Evolutionary conservation across 225 moss, liverwort and hornwort species (phyloP).

Genomic region (Rhytidiadelphus loreus): DNA sequence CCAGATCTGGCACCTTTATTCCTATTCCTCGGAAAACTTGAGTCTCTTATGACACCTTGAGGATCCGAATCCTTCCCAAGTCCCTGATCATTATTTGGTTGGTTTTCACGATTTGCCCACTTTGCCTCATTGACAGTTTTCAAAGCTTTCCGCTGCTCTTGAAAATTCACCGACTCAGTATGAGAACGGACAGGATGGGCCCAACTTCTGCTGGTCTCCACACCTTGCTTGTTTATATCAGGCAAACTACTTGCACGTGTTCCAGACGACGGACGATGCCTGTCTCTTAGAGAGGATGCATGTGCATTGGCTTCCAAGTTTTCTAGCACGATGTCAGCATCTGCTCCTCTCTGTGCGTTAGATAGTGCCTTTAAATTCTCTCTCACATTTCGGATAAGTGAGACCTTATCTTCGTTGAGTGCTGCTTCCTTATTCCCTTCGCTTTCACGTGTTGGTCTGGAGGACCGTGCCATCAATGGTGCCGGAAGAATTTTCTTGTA

Average conservation of each 20-base stretch:
- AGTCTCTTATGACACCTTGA: not conserved
- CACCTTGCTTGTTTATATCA: not conserved
- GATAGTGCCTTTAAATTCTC: slow-evolving; percentile 8
- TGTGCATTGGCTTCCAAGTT: slow-evolving; percentile 8
- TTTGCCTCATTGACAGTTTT: not conserved
- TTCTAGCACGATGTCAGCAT: not conserved
- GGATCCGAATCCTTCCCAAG: not conserved
- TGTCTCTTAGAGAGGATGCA: slow-evolving; percentile 4
- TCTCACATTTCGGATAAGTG: not conserved
- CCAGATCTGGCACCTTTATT: not conserved
- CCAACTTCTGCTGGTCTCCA: slow-evolving; percentile 21
- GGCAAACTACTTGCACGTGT: not conserved
- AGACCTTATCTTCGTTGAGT: slow-evolving; percentile 10
- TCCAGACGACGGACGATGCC: slow-evolving; percentile 4
- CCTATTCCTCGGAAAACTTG: slow-evolving; percentile 4
- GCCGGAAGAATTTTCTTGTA: slow-evolving; percentile 24
- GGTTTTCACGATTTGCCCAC: not conserved
- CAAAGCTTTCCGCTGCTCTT: slow-evolving; percentile 6
- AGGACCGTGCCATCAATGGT: slow-evolving; percentile 9
- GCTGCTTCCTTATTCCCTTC: slow-evolving; percentile 6
- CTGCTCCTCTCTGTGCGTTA: slow-evolving; percentile 2
- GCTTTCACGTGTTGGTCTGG: not conserved
- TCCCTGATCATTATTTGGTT: not conserved
- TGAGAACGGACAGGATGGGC: slow-evolving; percentile 10
- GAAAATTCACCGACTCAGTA: not conserved